Percentiles rank a stretch among this genome's conserved stretches.
Conservation (phyloP, 129 eudicot genomes). For the Artemisia tridentata region DNA sequence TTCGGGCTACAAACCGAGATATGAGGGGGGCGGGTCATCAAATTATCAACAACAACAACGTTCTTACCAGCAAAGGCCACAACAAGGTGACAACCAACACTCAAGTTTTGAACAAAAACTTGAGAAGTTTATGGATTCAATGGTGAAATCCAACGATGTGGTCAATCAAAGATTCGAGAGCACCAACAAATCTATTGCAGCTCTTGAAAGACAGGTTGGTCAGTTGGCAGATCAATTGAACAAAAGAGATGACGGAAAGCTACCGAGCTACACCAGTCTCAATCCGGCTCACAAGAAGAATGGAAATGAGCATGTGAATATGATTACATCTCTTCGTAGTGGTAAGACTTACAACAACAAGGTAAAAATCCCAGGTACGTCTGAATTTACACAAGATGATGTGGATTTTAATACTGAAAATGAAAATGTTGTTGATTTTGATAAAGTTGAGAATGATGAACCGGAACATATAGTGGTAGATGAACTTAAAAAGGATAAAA, state of each 20-base stretch:
- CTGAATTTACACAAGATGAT: not conserved
- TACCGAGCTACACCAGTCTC: not conserved
- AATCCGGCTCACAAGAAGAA: not conserved
- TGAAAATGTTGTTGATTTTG: not conserved
- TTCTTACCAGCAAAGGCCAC: too few species aligned
- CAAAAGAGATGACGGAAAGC: not conserved
- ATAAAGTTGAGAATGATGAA: not conserved
- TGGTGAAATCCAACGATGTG: not conserved
- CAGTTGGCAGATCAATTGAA: not conserved
- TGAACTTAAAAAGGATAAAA: not conserved
- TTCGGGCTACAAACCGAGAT: too few species aligned
- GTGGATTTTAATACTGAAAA: not conserved
- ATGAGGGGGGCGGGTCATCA: too few species aligned
- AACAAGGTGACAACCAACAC: not conserved
- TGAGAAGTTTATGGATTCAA: not conserved
- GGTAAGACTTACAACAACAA: not conserved
- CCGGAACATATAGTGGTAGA: not conserved
- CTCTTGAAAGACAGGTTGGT: not conserved
- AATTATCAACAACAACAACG: too few species aligned
- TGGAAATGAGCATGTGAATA: not conserved
- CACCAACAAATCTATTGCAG: not conserved
- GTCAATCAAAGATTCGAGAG: not conserved
- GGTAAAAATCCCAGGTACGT: not conserved
- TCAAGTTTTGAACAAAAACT: not conserved
- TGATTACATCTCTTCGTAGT: not conserved